phyloP scores from a whole-genome alignment of 1,284 basidiomycete genomes.

The Leucoagaricus sp. region DNA sequence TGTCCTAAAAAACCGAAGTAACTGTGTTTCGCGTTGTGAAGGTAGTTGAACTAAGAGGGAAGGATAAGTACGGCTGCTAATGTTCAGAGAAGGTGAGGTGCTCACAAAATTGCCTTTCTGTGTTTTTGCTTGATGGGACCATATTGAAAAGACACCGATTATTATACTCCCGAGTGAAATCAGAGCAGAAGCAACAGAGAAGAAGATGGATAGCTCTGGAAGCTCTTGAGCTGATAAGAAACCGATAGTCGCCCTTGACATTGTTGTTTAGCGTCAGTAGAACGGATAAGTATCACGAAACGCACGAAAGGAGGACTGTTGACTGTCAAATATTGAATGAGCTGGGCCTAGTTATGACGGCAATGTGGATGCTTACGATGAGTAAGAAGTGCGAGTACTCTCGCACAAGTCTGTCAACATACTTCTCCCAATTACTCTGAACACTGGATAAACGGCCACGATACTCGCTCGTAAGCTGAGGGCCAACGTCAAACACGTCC shows the following conservation, averaged over 20 bases:
- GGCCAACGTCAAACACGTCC: not conserved
- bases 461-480: slow-evolving; percentile 43
- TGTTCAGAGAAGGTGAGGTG: not conserved
- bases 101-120: slow-evolving; percentile 43
- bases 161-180: slow-evolving; percentile 54
- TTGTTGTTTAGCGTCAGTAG: not conserved
- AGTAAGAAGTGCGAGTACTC: slow-evolving; percentile 58
- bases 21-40: slow-evolving; percentile 49
- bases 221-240: slow-evolving; percentile 48
- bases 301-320: slow-evolving; percentile 58
- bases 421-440: slow-evolving; percentile 49
- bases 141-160: slow-evolving; percentile 55
- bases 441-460: slow-evolving; percentile 47
- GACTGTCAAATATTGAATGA: slow-evolving; percentile 34
- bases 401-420: slow-evolving; percentile 47
- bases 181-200: slow-evolving; percentile 48
- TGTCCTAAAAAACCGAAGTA: slow-evolving; percentile 48
- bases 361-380: slow-evolving; percentile 39
- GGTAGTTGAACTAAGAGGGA: slow-evolving; percentile 46
- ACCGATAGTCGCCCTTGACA: slow-evolving; percentile 48
- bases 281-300: not conserved
- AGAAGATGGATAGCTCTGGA: slow-evolving; percentile 37
- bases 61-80: not conserved
- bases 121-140: slow-evolving; percentile 53
- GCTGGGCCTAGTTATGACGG: not conserved